phyloP scores from a whole-genome alignment of 352 stramenopile species.

The Globisporangium barbulae region DNA sequence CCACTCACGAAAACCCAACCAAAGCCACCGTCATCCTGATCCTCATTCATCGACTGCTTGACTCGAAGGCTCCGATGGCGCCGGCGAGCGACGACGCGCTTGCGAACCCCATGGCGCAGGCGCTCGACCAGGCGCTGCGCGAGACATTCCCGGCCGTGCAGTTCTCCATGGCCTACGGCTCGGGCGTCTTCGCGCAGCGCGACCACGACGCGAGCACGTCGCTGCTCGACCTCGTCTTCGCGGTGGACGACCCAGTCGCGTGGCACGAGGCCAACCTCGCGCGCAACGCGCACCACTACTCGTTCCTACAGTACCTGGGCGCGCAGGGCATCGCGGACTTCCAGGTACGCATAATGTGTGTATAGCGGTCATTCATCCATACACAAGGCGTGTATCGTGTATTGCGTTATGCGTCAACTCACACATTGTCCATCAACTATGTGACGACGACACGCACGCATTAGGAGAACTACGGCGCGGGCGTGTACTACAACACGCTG shows the following conservation, averaged over 20 bases:
- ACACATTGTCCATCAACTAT: not conserved
- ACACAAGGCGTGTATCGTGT: not conserved
- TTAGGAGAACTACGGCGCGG: constrained; percentile 72
- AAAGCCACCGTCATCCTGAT: not conserved
- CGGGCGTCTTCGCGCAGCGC: constrained; percentile 74
- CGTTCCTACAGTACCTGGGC: constrained; percentile 69
- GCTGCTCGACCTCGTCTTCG: constrained; percentile 89
- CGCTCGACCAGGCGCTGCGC: constrained; percentile 51
- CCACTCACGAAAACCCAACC: not conserved
- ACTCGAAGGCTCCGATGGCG: not conserved
- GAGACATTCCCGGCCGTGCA: constrained; percentile 65
- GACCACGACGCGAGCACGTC: constrained; percentile 72
- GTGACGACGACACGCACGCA: not conserved
- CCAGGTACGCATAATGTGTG: constrained; percentile 27
- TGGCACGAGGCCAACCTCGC: constrained; percentile 84
- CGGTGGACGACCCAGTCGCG: constrained; percentile 68
- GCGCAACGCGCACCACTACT: constrained; percentile 80
- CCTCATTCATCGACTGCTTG: constrained; percentile 3
- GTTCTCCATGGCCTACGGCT: constrained; percentile 86
- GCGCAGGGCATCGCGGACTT: constrained; percentile 49
- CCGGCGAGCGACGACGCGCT: not conserved
- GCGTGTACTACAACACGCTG: constrained; percentile 87
- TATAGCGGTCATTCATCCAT: too few relatives aligned
- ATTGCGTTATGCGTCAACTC: not conserved
- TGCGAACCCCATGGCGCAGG: constrained; percentile 8